These are phyloP conservation scores for Xylaria arbuscula DNA, from an alignment of 2,329 filamentous ascomycete genomes.

Conservation along the genomic window DNA sequence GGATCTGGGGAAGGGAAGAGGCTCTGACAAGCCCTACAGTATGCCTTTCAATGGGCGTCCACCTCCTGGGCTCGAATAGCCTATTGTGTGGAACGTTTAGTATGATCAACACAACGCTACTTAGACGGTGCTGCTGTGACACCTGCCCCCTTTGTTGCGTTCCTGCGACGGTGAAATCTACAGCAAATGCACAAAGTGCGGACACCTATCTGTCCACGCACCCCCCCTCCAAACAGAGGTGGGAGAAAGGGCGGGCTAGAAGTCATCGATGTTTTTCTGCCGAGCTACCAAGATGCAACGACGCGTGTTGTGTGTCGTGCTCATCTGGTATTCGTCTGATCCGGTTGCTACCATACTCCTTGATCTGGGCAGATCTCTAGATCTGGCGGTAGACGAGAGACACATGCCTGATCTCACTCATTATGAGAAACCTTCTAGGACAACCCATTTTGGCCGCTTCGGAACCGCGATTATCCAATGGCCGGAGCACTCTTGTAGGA, in stretches of 20 bases:
- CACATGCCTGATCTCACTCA: neutral
- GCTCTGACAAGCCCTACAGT: conserved; percentile 9
- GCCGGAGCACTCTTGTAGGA: neutral
- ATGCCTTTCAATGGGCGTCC: neutral
- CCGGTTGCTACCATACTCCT: neutral
- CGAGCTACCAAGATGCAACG: neutral
- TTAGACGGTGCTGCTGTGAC: conserved; percentile 19
- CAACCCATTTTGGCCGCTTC: neutral
- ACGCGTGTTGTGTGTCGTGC: neutral
- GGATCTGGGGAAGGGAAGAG: conserved; percentile 18
- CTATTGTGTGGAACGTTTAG: conserved; percentile 6
- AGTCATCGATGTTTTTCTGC: neutral
- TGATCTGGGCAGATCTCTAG: neutral
- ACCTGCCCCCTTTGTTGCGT: conserved; percentile 31
- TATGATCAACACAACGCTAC: neutral
- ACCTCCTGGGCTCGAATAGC: neutral
- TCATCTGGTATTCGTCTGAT: conserved; percentile 6
- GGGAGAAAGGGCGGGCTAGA: neutral
- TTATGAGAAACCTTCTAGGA: neutral
- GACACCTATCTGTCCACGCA: neutral
- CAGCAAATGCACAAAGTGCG: neutral
- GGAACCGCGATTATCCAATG: neutral
- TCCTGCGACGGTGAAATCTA: conserved; percentile 24
- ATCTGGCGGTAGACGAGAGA: neutral
- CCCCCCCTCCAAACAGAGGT: neutral